A percentile compares a stretch with the other conserved stretches of the same genome.
These are phyloP conservation scores for Fusarium oxysporum DNA, from an alignment of 2,329 filamentous ascomycete genomes.

Conservation along the genomic window DNA sequence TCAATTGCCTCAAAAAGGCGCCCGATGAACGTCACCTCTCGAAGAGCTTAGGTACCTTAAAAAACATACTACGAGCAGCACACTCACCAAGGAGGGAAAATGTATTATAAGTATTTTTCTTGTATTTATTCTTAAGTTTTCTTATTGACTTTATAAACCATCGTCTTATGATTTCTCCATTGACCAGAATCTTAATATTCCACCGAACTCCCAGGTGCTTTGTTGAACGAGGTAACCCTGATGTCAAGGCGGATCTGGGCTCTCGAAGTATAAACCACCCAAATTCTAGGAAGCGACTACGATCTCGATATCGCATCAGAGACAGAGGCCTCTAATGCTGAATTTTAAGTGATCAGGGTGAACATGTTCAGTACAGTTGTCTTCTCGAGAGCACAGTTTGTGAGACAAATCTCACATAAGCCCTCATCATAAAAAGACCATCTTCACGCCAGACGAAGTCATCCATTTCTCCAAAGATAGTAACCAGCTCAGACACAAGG, in stretches of 20 bases:
- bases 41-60: too few species aligned
- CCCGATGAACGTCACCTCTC: too few species aligned
- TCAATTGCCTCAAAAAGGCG: too few species aligned
- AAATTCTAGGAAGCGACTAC: not conserved
- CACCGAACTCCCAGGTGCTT: accelerated
- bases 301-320: not conserved
- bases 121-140: too few species aligned
- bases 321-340: too few species aligned
- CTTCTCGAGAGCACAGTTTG: not conserved
- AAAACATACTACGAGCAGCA: too few species aligned
- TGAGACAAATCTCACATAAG: not conserved
- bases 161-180: too few species aligned
- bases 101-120: too few species aligned
- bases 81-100: too few species aligned
- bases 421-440: accelerated
- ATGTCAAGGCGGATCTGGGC: accelerated
- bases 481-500: accelerated
- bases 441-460: not conserved
- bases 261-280: accelerated
- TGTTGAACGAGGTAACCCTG: accelerated
- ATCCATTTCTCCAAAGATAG: not conserved
- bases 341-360: not conserved
- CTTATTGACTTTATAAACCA: too few species aligned
- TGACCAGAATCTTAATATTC: not conserved
- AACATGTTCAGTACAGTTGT: not conserved